phyloP scores from a whole-genome alignment of 164 flowering plant species.

The Annona cherimola region DNA sequence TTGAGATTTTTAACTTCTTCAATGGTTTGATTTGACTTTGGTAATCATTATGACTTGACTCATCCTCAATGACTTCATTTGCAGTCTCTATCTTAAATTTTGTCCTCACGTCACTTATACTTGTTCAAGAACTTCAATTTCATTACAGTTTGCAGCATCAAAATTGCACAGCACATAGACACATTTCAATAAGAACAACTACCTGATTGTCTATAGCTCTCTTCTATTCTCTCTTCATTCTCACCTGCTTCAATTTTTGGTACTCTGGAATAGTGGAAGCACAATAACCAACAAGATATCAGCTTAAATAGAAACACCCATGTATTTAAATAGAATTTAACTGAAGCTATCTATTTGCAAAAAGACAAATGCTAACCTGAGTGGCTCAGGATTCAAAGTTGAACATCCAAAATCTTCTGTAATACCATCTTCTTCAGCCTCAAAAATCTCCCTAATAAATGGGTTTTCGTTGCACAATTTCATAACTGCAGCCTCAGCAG shows the following conservation, averaged over 20 bases:
- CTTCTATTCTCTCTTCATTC: slow-evolving; percentile 32
- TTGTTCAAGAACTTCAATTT: not conserved
- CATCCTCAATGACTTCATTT: no score
- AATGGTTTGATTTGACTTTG: no score
- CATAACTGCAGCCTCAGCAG: slow-evolving; percentile 71
- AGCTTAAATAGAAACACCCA: not conserved
- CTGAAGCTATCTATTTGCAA: not conserved
- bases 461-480: slow-evolving; percentile 62
- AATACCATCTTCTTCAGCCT: slow-evolving; percentile 23
- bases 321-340: not conserved
- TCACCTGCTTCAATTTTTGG: slow-evolving; percentile 29
- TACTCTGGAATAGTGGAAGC: slow-evolving; percentile 28
- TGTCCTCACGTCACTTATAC: no score
- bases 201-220: slow-evolving; percentile 33
- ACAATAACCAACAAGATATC: not conserved
- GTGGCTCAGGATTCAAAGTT: slow-evolving; percentile 21
- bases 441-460: slow-evolving; percentile 53
- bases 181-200: not conserved
- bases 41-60: no score
- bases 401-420: slow-evolving; percentile 20
- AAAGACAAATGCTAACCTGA: slow-evolving; percentile 32
- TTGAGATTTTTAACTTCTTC: no score
- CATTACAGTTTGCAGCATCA: not conserved
- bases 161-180: not conserved
- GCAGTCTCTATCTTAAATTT: no score